Conservation (phyloP, 352 stramenopile genomes). For the Phytopythium litorale region DNA sequence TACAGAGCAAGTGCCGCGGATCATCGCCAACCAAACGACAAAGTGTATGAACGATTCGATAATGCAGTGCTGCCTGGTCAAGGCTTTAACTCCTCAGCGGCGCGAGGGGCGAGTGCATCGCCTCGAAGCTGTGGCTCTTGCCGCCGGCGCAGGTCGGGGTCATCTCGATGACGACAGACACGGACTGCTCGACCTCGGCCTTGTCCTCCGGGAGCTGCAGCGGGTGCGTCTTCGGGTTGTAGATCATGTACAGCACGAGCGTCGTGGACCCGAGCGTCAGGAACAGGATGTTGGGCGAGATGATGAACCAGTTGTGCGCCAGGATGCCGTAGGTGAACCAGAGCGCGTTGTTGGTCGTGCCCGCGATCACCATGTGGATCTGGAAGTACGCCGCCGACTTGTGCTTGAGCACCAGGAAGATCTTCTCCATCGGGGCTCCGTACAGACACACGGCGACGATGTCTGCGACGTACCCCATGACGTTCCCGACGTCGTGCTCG, state of each 20-base stretch:
- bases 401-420: conserved; percentile 34
- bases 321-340: conserved; percentile 32
- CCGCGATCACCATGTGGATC: conserved; percentile 44
- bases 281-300: conserved; percentile 27
- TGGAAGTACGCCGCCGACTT: conserved; percentile 48
- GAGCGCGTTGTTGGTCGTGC: conserved; percentile 36
- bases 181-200: conserved; percentile 7
- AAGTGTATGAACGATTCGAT: too few relatives aligned
- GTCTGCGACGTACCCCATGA: conserved; percentile 25
- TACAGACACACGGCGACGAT: conserved; percentile 41
- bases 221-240: conserved; percentile 31
- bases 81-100: not conserved
- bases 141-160: conserved; percentile 12
- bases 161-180: conserved; percentile 12
- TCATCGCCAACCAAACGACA: too few relatives aligned
- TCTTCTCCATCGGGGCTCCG: conserved; percentile 32
- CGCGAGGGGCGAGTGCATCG: conserved; percentile 16
- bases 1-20: too few relatives aligned
- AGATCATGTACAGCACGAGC: conserved; percentile 23
- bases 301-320: conserved; percentile 33
- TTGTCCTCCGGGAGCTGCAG: conserved; percentile 14
- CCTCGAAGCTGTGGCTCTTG: conserved; percentile 22
- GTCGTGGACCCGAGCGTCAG: conserved; percentile 24
- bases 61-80: too few relatives aligned
- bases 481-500: conserved; percentile 15